Evolutionary conservation across 176 grass and related monocot species (phyloP).

Genomic region (Oryza glaberrima): DNA sequence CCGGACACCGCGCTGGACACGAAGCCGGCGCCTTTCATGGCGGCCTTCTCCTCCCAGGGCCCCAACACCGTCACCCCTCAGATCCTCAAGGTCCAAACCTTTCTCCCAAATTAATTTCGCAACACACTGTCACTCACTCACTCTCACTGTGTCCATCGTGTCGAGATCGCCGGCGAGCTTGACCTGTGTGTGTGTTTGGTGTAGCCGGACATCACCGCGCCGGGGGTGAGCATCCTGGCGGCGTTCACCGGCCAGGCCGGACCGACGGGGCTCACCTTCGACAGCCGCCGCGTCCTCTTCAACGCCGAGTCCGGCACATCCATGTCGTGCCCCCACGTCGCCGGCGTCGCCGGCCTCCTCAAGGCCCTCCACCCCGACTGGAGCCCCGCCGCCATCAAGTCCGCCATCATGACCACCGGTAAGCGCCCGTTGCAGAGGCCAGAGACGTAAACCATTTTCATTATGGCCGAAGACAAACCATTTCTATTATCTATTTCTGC

Average conservation of each 20-base stretch:
- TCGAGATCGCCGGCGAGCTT: not conserved
- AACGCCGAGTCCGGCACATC: slow-evolving; percentile 94
- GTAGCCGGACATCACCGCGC: slow-evolving; percentile 95
- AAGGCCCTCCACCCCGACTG: slow-evolving; percentile 71
- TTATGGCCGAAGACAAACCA: too few species aligned
- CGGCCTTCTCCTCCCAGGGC: slow-evolving; percentile 84
- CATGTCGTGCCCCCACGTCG: slow-evolving; percentile 93
- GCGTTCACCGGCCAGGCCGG: slow-evolving; percentile 60
- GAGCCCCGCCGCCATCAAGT: slow-evolving; percentile 92
- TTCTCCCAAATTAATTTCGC: not conserved
- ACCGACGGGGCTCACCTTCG: slow-evolving; percentile 70
- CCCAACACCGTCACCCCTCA: slow-evolving; percentile 76
- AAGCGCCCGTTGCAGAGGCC: not conserved
- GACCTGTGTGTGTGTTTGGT: not conserved
- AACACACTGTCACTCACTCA: not conserved
- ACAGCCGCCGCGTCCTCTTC: slow-evolving; percentile 77
- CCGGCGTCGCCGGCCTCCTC: slow-evolving; percentile 78
- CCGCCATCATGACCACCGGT: slow-evolving; percentile 91
- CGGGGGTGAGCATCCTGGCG: slow-evolving; percentile 83
- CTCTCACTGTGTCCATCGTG: not conserved
- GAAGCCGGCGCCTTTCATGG: slow-evolving; percentile 87
- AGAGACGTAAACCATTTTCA: too few species aligned
- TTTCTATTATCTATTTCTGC: too few species aligned
- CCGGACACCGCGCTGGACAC: slow-evolving; percentile 63
- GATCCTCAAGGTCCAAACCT: slow-evolving; percentile 77